Percentiles rank a stretch among this genome's conserved stretches.
phyloP scores from a whole-genome alignment of 305 asterid species.

The Fraxinus greggii region DNA sequence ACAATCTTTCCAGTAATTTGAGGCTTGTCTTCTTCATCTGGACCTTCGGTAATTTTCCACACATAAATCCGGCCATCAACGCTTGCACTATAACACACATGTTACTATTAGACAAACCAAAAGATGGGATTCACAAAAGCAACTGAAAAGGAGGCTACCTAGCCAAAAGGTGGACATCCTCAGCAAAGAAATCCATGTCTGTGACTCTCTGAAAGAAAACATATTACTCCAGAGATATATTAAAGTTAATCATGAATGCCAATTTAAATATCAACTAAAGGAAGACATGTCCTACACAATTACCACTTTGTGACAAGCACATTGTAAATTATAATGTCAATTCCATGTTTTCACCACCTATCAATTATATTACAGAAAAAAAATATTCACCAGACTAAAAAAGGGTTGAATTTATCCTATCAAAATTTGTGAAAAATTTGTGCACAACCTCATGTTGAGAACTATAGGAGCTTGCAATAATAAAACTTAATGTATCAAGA shows the following conservation, averaged over 20 bases:
- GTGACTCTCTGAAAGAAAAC: constrained; percentile 80
- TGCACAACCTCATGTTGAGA: background rate
- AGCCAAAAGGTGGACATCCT: constrained; percentile 93
- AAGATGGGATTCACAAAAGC: constrained; percentile 18
- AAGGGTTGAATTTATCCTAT: background rate
- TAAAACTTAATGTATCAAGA: background rate
- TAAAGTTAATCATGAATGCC: background rate
- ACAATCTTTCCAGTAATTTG: constrained; percentile 74
- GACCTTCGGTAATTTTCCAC: constrained; percentile 91
- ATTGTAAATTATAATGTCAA: constrained; percentile 7
- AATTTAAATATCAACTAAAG: background rate
- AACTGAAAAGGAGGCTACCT: constrained; percentile 50
- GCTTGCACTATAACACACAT: constrained; percentile 64
- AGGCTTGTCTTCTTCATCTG: constrained; percentile 86
- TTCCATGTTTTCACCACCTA: background rate
- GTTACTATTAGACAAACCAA: constrained; percentile 19
- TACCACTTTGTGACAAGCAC: background rate
- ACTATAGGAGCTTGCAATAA: background rate
- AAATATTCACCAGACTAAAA: background rate
- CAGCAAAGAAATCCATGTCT: constrained; percentile 97
- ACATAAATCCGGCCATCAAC: constrained; percentile 86
- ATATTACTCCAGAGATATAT: constrained; percentile 13
- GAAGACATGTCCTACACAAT: background rate
- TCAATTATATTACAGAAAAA: background rate
- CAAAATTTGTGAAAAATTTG: background rate